These are phyloP conservation scores for Microbotryum silenes-acaulis DNA, from an alignment of 1,284 basidiomycete genomes.

Conservation along the genomic window DNA sequence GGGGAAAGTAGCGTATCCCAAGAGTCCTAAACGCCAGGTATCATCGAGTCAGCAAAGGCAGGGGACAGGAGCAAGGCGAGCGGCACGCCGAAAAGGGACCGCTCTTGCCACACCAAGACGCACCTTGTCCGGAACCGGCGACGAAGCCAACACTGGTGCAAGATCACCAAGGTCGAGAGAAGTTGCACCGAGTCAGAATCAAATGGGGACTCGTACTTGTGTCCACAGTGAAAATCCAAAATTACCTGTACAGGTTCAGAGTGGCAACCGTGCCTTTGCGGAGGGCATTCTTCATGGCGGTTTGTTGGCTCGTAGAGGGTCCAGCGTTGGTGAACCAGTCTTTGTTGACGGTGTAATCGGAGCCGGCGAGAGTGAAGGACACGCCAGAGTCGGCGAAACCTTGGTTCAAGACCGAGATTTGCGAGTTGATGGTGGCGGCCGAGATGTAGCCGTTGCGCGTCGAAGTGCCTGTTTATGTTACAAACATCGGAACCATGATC, in stretches of 20 bases:
- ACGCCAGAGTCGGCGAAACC: slow-evolving; percentile 47
- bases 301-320: slow-evolving; percentile 44
- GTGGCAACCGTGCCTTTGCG: slow-evolving; percentile 45
- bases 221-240: slow-evolving; percentile 22
- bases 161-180: background rate
- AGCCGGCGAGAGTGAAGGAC: slow-evolving; percentile 46
- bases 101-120: too few species aligned
- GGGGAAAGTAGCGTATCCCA: slow-evolving; percentile 52
- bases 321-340: slow-evolving; percentile 49
- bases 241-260: slow-evolving; percentile 52
- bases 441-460: background rate
- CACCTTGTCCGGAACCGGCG: slow-evolving; percentile 34
- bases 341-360: slow-evolving; percentile 47
- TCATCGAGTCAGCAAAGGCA: too few species aligned
- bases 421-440: slow-evolving; percentile 31
- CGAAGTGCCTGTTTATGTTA: background rate
- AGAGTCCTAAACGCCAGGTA: slow-evolving; percentile 39
- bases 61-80: too few species aligned
- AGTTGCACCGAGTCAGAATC: too few species aligned
- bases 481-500: too few species aligned
- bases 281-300: slow-evolving; percentile 49
- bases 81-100: too few species aligned
- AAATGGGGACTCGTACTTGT: too few species aligned
- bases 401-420: slow-evolving; percentile 48
- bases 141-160: slow-evolving; percentile 14